phyloP scores from a whole-genome alignment of 306 rosid species.

The Medicago lupulina region DNA sequence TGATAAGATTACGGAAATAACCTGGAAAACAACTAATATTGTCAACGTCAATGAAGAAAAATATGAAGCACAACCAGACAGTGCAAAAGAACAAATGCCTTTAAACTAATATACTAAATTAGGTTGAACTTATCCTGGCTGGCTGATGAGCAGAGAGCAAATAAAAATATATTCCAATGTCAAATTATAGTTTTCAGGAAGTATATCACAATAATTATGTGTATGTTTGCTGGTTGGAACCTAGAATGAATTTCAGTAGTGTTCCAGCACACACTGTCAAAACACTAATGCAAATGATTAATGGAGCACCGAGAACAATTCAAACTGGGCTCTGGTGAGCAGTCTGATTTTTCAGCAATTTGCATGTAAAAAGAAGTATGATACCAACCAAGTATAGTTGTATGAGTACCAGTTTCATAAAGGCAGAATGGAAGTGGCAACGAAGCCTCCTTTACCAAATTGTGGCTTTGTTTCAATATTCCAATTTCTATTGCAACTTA shows the following conservation, averaged over 20 bases:
- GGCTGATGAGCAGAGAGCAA: slow-evolving; percentile 11
- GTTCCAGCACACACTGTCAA: background rate
- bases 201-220: slow-evolving; percentile 7
- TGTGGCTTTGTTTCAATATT: slow-evolving; percentile 12
- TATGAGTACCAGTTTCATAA: background rate
- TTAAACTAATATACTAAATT: slow-evolving; percentile 16
- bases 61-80: slow-evolving; percentile 27
- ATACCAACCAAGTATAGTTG: slow-evolving; percentile 16
- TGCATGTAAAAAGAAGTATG: slow-evolving; percentile 7
- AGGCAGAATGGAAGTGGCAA: slow-evolving; percentile 14
- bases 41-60: background rate
- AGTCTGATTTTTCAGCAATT: slow-evolving; percentile 32
- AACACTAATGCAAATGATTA: slow-evolving; percentile 8
- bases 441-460: background rate
- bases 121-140: slow-evolving; percentile 9
- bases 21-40: slow-evolving; percentile 20
- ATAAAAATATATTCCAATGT: slow-evolving; percentile 20
- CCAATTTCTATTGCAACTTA: slow-evolving; percentile 18
- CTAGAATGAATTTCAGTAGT: slow-evolving; percentile 2
- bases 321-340: background rate
- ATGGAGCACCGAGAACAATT: slow-evolving; percentile 7
- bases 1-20: slow-evolving; percentile 25
- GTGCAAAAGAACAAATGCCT: slow-evolving; percentile 11
- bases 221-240: background rate
- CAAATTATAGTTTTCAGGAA: background rate